Percentiles rank a stretch among this genome's conserved stretches.
Evolutionary conservation across 2,329 filamentous ascomycete species (phyloP).

Genomic region (Diaporthe sp.): DNA sequence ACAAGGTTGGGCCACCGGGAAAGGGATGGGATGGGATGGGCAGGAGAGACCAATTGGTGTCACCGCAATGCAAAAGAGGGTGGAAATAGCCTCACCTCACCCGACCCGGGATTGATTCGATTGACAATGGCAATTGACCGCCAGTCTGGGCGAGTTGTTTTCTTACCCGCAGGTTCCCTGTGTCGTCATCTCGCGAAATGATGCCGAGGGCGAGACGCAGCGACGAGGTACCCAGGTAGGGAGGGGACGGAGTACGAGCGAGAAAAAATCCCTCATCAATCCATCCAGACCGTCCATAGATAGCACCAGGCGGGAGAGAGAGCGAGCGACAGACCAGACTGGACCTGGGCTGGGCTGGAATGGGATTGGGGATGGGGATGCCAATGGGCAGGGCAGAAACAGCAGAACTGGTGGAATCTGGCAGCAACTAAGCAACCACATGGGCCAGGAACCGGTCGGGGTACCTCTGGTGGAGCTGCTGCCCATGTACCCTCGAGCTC

Average conservation of each 20-base stretch:
- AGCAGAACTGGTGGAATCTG: slow-evolving; percentile 10
- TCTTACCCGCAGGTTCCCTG: slow-evolving; percentile 32
- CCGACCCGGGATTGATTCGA: neutral
- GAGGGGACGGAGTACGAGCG: slow-evolving; percentile 29
- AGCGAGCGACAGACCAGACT: neutral
- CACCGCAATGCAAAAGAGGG: slow-evolving; percentile 27
- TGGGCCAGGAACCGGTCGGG: neutral
- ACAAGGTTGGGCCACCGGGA: neutral
- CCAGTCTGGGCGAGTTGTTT: slow-evolving; percentile 31
- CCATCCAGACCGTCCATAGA: slow-evolving; percentile 24
- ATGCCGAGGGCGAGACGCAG: slow-evolving; percentile 40
- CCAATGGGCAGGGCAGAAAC: neutral
- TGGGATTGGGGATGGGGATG: slow-evolving; percentile 23
- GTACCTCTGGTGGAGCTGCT: slow-evolving; percentile 23
- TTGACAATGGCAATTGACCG: slow-evolving; percentile 35
- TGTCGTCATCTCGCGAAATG: slow-evolving; percentile 41
- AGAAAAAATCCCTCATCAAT: slow-evolving; percentile 36
- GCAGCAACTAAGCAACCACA: slow-evolving; percentile 8
- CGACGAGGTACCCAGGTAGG: slow-evolving; percentile 5
- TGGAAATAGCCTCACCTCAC: slow-evolving; percentile 36
- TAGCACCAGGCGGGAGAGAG: slow-evolving; percentile 11
- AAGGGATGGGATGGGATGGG: slow-evolving; percentile 7
- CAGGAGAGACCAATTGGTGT: slow-evolving; percentile 36
- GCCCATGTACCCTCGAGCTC: slow-evolving; percentile 17
- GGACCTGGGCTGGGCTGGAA: slow-evolving; percentile 13